Evolutionary conservation across 768 basidiomycete genomes (phyloP).

Genomic region (Naganishia friedmannii): DNA sequence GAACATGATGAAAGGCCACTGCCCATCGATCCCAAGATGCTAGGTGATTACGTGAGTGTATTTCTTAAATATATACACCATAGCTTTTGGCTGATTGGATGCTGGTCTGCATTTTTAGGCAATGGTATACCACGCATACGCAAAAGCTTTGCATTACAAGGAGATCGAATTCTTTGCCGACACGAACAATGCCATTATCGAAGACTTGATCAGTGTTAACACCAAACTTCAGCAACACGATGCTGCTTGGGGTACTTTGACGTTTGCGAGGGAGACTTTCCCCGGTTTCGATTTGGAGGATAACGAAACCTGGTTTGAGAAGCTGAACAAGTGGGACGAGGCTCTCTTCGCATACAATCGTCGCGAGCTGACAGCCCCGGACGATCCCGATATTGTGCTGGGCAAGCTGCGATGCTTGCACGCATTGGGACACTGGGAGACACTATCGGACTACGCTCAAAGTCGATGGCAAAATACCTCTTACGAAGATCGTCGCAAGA

Average conservation of each 20-base stretch:
- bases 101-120: constrained; percentile 55
- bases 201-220: constrained; percentile 92
- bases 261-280: constrained; percentile 82
- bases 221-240: constrained; percentile 95
- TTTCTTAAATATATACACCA: no score
- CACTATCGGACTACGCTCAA: constrained; percentile 76
- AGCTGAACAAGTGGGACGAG: constrained; percentile 93
- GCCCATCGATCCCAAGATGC: constrained; percentile 85
- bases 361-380: constrained; percentile 67
- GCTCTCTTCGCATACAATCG: constrained; percentile 81
- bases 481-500: constrained; percentile 79
- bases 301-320: constrained; percentile 98
- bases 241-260: constrained; percentile 93
- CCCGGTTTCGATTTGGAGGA: constrained; percentile 66
- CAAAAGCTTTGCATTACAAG: constrained; percentile 97
- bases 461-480: constrained; percentile 80
- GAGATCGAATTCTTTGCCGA: constrained; percentile 94
- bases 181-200: constrained; percentile 79
- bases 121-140: constrained; percentile 86
- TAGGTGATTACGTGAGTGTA: constrained; percentile 75
- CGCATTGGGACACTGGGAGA: constrained; percentile 97
- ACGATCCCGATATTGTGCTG: constrained; percentile 64
- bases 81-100: not conserved
- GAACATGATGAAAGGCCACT: constrained; percentile 96
- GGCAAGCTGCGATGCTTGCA: constrained; percentile 95